Base-by-base conservation (phyloP, 805 yeast genomes). In the Starmerella riodocensis region DNA sequence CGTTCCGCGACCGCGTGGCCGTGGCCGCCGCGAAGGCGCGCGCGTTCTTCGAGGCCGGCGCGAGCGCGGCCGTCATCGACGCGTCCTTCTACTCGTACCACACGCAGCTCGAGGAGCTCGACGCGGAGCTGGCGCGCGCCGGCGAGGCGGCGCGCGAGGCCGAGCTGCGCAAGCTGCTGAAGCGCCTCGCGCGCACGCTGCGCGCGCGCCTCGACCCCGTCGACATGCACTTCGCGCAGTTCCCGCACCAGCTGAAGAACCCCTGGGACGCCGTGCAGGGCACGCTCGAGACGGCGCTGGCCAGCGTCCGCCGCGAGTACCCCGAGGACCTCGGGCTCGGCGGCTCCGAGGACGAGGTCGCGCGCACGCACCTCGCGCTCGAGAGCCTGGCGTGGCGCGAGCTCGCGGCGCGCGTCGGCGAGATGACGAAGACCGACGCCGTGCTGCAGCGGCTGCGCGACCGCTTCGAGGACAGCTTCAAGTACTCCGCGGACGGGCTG, bases 401-500 rank as follows among this genome's bases (percentile, higher is more conserved):
- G 20, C 71, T 85, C 45, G 67, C 73, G 43, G 67, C 65, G 8
- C 64, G 71, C 20, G 65, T 79, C 32, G 76, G 69, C 49, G 79
- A 78, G 40, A 68, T 71, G 48, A 59, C 81, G 35, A 69, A 73
- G 22, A 78, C 73, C 43, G 94, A 81, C 38, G 73, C 70, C 17
- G 71, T 81, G 6, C 64, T 78, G 2, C 63, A 67, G 38, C 67
- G 83, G 20, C 59, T 88, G 54, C 75, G 82, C 54, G 93, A 82
- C 43, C 64, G 73, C 42, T 88, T 91, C 61, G 96, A 88, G 51
- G 82, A 76, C 41, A 64, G 60, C 31, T 88, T 91, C 63, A 69
- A 88, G 50, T 91, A 80, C 56, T 95, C 85, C 56, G 76, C 70
- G 26, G 70, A 76, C 44, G 93, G 86, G 3, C 59, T 83, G 22